A percentile compares a stretch with the other conserved stretches of the same genome.
These are phyloP conservation scores for Leptographium lundbergii DNA, from an alignment of 2,329 filamentous ascomycete species.

Conservation along the genomic window DNA sequence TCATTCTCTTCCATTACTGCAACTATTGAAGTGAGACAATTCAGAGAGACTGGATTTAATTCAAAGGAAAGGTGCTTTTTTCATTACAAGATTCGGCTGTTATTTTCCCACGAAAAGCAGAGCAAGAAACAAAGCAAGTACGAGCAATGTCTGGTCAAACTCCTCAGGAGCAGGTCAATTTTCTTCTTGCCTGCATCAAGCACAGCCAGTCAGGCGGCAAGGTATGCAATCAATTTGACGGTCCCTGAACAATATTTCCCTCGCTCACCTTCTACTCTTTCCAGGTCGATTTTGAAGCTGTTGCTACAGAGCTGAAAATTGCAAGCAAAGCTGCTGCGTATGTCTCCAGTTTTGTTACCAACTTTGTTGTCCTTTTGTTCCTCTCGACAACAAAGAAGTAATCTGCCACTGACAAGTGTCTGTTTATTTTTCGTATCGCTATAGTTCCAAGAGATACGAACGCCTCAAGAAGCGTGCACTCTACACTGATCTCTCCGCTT, in stretches of 20 bases:
- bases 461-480: slow-evolving; percentile 29
- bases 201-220: slow-evolving; percentile 43
- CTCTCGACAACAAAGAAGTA: not conserved
- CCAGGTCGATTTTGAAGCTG: slow-evolving; percentile 52
- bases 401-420: not conserved
- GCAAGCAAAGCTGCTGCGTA: slow-evolving; percentile 58
- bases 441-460: slow-evolving; percentile 55
- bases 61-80: too few relatives aligned
- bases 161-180: slow-evolving; percentile 41
- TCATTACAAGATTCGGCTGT: too few relatives aligned
- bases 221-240: slow-evolving; percentile 24
- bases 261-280: not conserved
- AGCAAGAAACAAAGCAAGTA: not conserved
- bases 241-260: not conserved
- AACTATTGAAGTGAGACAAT: too few relatives aligned
- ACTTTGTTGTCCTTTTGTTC: not conserved
- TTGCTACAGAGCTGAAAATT: slow-evolving; percentile 51
- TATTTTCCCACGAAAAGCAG: too few relatives aligned
- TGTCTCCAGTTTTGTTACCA: slow-evolving; percentile 18
- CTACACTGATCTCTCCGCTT: not conserved
- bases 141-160: slow-evolving; percentile 18
- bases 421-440: too few relatives aligned
- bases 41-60: too few relatives aligned
- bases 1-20: too few relatives aligned
- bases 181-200: slow-evolving; percentile 54